Conservation (phyloP, 805 yeast species). For the Metschnikowia dekortorum region DNA sequence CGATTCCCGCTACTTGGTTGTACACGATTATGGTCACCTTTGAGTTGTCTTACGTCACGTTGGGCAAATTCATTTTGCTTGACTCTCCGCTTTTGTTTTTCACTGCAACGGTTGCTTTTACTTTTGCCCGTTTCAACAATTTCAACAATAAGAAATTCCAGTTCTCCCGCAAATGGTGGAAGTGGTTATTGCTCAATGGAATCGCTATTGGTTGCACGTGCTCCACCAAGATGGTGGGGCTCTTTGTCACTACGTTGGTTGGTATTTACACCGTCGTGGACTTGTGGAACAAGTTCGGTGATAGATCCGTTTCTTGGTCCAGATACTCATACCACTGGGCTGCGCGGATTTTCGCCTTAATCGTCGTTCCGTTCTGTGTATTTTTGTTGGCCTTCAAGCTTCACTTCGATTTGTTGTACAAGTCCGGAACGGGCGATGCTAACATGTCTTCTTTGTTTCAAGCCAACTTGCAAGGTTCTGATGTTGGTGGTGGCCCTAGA, state of each 20-base stretch:
- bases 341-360: slow-evolving; percentile 60
- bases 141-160: slow-evolving; percentile 42
- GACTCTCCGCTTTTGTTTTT: slow-evolving; percentile 90
- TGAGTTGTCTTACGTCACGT: slow-evolving; percentile 78
- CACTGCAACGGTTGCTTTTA: slow-evolving; percentile 76
- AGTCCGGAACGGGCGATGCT: slow-evolving; percentile 78
- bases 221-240: slow-evolving; percentile 95
- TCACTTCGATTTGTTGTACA: slow-evolving; percentile 69
- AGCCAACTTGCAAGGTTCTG: slow-evolving; percentile 66
- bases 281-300: slow-evolving; percentile 81
- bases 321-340: slow-evolving; percentile 60
- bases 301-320: slow-evolving; percentile 47
- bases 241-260: slow-evolving; percentile 79
- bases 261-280: slow-evolving; percentile 89
- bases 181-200: slow-evolving; percentile 84
- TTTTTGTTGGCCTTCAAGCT: slow-evolving; percentile 66
- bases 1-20: slow-evolving; percentile 69
- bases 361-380: slow-evolving; percentile 57
- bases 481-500: slow-evolving; percentile 65
- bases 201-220: slow-evolving; percentile 83
- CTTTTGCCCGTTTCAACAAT: slow-evolving; percentile 68
- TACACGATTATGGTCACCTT: slow-evolving; percentile 74
- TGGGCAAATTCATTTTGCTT: slow-evolving; percentile 83
- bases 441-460: slow-evolving; percentile 78
- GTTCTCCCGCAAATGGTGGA: slow-evolving; percentile 85